These are phyloP conservation scores for Primulina huaijiensis DNA, from an alignment of 257 asterid genomes.

Conservation along the genomic window DNA sequence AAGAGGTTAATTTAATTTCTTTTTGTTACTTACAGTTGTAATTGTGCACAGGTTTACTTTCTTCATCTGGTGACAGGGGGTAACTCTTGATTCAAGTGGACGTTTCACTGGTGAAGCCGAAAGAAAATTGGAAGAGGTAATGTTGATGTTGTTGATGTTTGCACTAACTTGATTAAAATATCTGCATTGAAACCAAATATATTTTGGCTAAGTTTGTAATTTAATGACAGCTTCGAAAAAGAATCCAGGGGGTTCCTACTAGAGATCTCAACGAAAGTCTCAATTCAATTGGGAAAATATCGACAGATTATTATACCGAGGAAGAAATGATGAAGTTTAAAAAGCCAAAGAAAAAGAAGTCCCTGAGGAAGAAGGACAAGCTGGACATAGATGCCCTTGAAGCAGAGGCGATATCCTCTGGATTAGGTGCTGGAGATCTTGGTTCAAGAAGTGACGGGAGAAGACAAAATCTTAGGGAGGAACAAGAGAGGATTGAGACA, in stretches of 20 bases:
- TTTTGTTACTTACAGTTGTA: not conserved
- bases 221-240: conserved; percentile 71
- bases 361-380: conserved; percentile 88
- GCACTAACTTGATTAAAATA: not conserved
- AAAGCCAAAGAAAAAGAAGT: conserved; percentile 93
- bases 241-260: conserved; percentile 69
- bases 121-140: conserved; percentile 89
- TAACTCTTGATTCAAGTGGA: conserved; percentile 89
- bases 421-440: conserved; percentile 84
- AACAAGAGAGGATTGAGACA: conserved; percentile 71
- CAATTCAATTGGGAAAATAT: conserved; percentile 48
- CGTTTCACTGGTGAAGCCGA: conserved; percentile 81
- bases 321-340: conserved; percentile 86
- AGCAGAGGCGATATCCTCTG: conserved; percentile 89
- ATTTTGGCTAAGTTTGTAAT: conserved; percentile 23
- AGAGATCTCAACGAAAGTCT: conserved; percentile 54
- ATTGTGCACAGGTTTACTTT: conserved; percentile 19
- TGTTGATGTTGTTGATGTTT: conserved; percentile 19
- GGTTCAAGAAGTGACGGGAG: conserved; percentile 75
- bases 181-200: conserved; percentile 15
- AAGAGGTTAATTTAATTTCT: conserved; percentile 57
- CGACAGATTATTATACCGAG: conserved; percentile 78
- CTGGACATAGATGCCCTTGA: conserved; percentile 80
- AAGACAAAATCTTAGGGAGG: conserved; percentile 69
- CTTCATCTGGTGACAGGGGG: conserved; percentile 48